A percentile compares a stretch with the other conserved stretches of the same genome.
Evolutionary conservation across 1,139 yeast species (phyloP).

Genomic region (Yamadazyma aaseri): DNA sequence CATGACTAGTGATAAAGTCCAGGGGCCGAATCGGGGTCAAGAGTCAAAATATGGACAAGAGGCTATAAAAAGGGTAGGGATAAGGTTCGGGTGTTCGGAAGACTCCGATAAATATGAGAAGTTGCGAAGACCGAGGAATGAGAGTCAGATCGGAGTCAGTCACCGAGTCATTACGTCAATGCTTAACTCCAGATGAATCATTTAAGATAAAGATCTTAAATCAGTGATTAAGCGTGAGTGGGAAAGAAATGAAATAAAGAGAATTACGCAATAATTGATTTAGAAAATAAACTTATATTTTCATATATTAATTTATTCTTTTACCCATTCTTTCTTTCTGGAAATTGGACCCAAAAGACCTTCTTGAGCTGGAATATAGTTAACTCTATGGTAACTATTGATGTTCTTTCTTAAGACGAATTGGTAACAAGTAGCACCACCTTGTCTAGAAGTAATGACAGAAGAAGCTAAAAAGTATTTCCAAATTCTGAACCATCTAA

Average conservation of each 20-base stretch:
- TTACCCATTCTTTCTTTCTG: slow-evolving; percentile 48
- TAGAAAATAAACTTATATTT: neutral
- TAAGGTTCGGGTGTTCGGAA: slow-evolving; percentile 11
- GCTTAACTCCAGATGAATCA: slow-evolving; percentile 1
- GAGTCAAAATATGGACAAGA: neutral
- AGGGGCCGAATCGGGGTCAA: slow-evolving; percentile 6
- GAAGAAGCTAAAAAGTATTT: slow-evolving; percentile 84
- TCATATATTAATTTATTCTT: slow-evolving; percentile 4
- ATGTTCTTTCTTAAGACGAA: slow-evolving; percentile 87
- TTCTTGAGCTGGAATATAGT: slow-evolving; percentile 74
- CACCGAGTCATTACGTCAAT: slow-evolving; percentile 2
- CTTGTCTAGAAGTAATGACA: slow-evolving; percentile 85
- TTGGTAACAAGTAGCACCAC: slow-evolving; percentile 91
- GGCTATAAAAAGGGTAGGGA: neutral
- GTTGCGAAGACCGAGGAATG: slow-evolving; percentile 1
- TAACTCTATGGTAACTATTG: slow-evolving; percentile 80
- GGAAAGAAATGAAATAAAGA: too few species aligned
- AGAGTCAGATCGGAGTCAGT: slow-evolving; percentile 1
- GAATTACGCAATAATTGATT: too few species aligned
- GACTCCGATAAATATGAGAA: slow-evolving; percentile 5
- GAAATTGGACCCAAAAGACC: slow-evolving; percentile 69
- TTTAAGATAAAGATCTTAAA: too few species aligned
- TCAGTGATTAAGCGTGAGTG: too few species aligned
- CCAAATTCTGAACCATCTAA: slow-evolving; percentile 93
- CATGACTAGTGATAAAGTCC: neutral